Evolutionary conservation across 139 green algal genomes (phyloP).

Genomic region (Asterochloris sp.): DNA sequence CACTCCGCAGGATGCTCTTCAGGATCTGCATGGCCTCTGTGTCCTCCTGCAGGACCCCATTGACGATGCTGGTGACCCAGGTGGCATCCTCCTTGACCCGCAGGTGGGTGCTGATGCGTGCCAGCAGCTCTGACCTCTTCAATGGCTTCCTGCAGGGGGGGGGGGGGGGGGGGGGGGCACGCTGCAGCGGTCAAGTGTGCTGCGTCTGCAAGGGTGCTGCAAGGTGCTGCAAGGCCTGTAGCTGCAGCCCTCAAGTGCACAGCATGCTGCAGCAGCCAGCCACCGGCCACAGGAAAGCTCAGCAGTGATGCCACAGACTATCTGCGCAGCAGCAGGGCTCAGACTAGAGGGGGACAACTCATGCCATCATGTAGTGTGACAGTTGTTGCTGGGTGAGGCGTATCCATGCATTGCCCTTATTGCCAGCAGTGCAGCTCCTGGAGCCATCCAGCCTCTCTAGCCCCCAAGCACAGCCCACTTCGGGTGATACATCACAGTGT

Average conservation of each 20-base stretch:
- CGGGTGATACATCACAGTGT: background rate
- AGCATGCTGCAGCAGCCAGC: no score
- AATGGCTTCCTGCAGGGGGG: conserved; percentile 45
- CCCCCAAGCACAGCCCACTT: no score
- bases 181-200: background rate
- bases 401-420: no score
- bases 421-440: no score
- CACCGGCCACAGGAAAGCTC: no score
- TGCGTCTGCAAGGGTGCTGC: background rate
- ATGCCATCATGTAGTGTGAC: background rate
- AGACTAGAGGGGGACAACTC: no score
- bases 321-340: no score
- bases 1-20: conserved; percentile 47
- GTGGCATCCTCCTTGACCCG: conserved; percentile 39
- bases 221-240: background rate
- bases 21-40: conserved; percentile 47
- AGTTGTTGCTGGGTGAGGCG: background rate
- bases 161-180: no score
- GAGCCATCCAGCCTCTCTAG: no score
- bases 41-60: conserved; percentile 16
- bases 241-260: background rate
- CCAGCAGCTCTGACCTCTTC: conserved; percentile 48
- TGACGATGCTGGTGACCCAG: conserved; percentile 39
- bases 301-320: background rate
- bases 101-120: conserved; percentile 50